phyloP scores from a whole-genome alignment of 73 alveolate genomes.

The Paramecium pentaurelia region DNA sequence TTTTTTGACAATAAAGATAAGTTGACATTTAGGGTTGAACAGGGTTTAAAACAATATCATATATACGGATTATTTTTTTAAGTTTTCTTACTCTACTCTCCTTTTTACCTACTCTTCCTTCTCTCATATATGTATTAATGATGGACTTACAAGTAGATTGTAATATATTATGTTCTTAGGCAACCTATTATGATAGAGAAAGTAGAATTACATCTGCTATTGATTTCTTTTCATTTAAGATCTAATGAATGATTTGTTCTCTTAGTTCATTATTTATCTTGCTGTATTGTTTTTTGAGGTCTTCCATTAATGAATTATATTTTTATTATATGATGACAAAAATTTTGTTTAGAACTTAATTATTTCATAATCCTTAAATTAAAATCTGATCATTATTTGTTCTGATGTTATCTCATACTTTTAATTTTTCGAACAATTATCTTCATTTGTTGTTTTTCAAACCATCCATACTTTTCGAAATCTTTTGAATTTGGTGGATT shows the following conservation, averaged over 20 bases:
- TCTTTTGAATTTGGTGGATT: neutral
- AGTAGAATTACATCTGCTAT: neutral
- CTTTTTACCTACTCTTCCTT: conserved; percentile 51
- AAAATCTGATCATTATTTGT: neutral
- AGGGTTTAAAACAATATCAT: neutral
- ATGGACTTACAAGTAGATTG: conserved; percentile 47
- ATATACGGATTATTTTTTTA: neutral
- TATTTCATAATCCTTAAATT: neutral
- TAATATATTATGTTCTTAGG: neutral
- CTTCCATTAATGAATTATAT: neutral
- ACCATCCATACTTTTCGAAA: neutral
- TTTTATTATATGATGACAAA: neutral
- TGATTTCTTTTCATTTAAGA: neutral
- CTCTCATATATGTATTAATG: conserved; percentile 35
- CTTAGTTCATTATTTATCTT: neutral
- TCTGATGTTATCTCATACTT: neutral
- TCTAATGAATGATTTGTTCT: neutral
- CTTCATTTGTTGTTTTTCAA: neutral
- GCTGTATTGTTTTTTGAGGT: neutral
- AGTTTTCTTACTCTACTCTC: conserved; percentile 46
- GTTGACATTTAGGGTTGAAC: neutral
- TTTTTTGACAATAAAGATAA: neutral
- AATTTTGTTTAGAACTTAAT: neutral
- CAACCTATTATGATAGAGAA: neutral
- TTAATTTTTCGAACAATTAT: neutral